These are phyloP conservation scores for Wickerhamomyces alni DNA, from an alignment of 805 yeast species.

Conservation along the genomic window DNA sequence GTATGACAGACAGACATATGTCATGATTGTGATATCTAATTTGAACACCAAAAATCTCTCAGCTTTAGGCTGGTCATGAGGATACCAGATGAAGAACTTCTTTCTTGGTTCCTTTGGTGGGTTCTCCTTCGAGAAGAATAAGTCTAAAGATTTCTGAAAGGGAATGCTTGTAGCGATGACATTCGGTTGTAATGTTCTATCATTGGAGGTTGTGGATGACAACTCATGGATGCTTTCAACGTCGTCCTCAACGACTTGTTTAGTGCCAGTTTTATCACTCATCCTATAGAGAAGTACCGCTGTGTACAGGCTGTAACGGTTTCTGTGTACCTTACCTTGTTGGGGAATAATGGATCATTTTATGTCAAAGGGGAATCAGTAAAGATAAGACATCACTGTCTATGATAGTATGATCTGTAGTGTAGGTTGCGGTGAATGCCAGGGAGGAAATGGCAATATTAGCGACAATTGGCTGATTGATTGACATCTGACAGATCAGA, in stretches of 20 bases:
- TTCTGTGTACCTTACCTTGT: too few relatives aligned
- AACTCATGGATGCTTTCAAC: neutral
- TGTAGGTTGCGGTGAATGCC: too few relatives aligned
- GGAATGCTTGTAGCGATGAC: neutral
- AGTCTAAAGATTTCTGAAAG: neutral
- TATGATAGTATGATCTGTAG: too few relatives aligned
- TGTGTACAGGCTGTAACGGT: too few relatives aligned
- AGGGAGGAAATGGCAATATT: too few relatives aligned
- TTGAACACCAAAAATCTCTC: slow-evolving; percentile 9
- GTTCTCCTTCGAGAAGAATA: neutral
- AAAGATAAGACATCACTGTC: too few relatives aligned
- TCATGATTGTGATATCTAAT: slow-evolving; percentile 6
- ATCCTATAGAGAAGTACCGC: too few relatives aligned
- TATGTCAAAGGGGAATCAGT: too few relatives aligned
- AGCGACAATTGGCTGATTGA: too few relatives aligned
- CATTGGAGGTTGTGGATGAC: neutral
- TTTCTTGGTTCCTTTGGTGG: neutral
- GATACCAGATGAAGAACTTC: slow-evolving; percentile 6
- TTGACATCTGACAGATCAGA: too few relatives aligned
- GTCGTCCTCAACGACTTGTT: neutral
- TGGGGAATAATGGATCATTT: too few relatives aligned
- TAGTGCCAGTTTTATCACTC: too few relatives aligned
- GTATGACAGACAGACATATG: slow-evolving; percentile 5
- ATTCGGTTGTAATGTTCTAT: neutral
- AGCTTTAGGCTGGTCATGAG: slow-evolving; percentile 4